Base-by-base conservation (phyloP, 495 filamentous ascomycete species). In the Penicillium longicatenatum region DNA sequence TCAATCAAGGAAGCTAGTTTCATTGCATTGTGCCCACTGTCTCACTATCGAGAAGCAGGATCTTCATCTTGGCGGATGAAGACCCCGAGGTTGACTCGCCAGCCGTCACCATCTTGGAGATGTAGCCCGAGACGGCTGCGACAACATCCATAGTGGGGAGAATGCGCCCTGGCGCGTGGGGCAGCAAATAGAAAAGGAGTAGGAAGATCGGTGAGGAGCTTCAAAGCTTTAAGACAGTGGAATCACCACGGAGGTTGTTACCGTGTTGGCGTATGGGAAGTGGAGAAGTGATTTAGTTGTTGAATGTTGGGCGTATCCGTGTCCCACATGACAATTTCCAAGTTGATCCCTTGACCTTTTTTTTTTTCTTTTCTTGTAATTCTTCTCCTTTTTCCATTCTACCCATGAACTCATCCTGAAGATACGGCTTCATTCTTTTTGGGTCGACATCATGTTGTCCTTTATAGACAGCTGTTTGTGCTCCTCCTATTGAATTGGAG, bases 61-160 rank as follows among this genome's bases (percentile, higher is more conserved):
- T 93, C 86, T 98, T 98, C 94, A 98, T 98, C 82, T 98, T 98
- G 35, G 91, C 85, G 12, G 91, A 89, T 42, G 90, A 82, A 43
- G 84, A 80, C 47, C 86, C 86, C 42, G 83, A 73, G 14, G 70
- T 55, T 54, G 85, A 78, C 72, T 96, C 92, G 70, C 93, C 93
- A 60, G 86, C 86, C 44, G 91, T 88, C 71, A 97, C 86, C 89
- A 98, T 97, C 85, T 93, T 96, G 70, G 90, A 88, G 80, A 98
- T 88, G 82, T 98, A 98, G 75, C 92, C 89, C 61, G 92, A 89
- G 70, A 96, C 89, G 52, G 92, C 90, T 65, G 91, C 86, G 55
- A 95, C 89, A 66, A 97, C 85, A 72, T 98, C 95, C 95, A 98
- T 98, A 60, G 19, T 71, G 65, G 57, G 33, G 49, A 43, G 24